Evolutionary conservation across 352 stramenopile species (phyloP), one percentile per base, ranked within the genome.

Genomic region (Pythium periplocum): DNA sequence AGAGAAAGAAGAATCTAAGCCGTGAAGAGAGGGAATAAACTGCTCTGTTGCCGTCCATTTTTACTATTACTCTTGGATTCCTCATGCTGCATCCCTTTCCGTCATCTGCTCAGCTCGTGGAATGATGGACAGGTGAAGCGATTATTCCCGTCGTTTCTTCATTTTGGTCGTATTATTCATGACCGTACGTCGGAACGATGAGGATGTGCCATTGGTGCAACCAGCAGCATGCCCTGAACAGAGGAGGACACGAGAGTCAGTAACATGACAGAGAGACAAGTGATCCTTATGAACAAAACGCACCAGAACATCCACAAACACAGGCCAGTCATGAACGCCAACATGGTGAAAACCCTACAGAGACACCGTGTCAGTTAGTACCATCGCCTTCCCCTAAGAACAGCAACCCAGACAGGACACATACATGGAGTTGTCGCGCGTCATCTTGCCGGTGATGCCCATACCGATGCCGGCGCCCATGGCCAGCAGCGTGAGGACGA

Each of bases 291-390:
- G 45, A 34, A 5, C 26, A 40, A 58, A 43, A 54, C 68, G 68
- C 62, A 90, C 84, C 84, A 95, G 66, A 95, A 93, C 68, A 95
- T 84, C 84, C 84, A 95, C 59, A 95, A 69, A 61, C 84, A 95
- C 32, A 95, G 53, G 34, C 84, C 84, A 12, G 72, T 79, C 71
- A 95, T 92, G 53, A 89, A 87, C 45, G 82, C 63, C 47, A 93
- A 65, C 59, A 93, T 63, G 45, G 76, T 89, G 55, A 92, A 93
- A 48, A 95, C 75, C 45, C 84, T 95, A 57, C 35, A 68, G n/a
- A 42, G 10, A 54, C n/a, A 51, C 17, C 54, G 34, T 61, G 47
- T 26, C 17, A 26, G 17, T 26, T 26, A 26, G 17, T 26, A 26
- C 17, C 17, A 26, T 26, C 17, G 17, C 17, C 17, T 0, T 26